Evolutionary conservation across 176 grass and related monocot species (phyloP).

Genomic region (Bothriochloa decipiens): DNA sequence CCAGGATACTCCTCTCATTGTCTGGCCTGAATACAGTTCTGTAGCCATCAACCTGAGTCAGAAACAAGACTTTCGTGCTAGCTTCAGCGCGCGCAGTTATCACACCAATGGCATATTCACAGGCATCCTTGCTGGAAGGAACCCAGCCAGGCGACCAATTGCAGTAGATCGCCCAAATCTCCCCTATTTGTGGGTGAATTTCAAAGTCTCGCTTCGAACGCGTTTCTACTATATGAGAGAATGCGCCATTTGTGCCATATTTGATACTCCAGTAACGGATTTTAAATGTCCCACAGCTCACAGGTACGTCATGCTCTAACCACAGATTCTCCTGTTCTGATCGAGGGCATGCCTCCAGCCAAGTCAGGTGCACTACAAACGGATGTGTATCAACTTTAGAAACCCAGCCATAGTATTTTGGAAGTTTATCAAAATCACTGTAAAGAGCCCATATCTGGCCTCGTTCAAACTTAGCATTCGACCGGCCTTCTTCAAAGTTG

Average conservation of each 20-base stretch:
- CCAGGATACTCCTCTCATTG: too few species aligned
- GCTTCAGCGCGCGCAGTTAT: slow-evolving; percentile 50
- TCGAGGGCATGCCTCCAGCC: slow-evolving; percentile 72
- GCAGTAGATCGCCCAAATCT: slow-evolving; percentile 82
- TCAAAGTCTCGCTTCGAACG: slow-evolving; percentile 25
- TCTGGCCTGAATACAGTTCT: too few species aligned
- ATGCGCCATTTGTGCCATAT: slow-evolving; percentile 47
- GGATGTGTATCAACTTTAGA: slow-evolving; percentile 58
- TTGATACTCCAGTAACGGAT: slow-evolving; percentile 37
- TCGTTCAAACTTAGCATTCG: slow-evolving; percentile 47
- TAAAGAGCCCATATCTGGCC: slow-evolving; percentile 97
- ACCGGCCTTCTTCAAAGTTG: slow-evolving; percentile 57
- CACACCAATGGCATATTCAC: slow-evolving; percentile 62
- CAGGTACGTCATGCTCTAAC: slow-evolving; percentile 54
- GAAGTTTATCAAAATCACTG: slow-evolving; percentile 71
- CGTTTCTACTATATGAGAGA: slow-evolving; percentile 67
- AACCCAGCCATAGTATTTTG: slow-evolving; percentile 86
- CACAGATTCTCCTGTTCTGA: slow-evolving; percentile 55
- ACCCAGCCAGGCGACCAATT: slow-evolving; percentile 69
- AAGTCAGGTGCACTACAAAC: slow-evolving; percentile 62
- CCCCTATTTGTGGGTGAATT: slow-evolving; percentile 60
- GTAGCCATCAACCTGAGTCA: slow-evolving; percentile 59
- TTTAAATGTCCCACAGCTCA: slow-evolving; percentile 78
- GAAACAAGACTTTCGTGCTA: slow-evolving; percentile 43
- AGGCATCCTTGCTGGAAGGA: slow-evolving; percentile 26